A percentile compares a stretch with the other conserved stretches of the same genome.
These are phyloP conservation scores for Aaosphaeria arxii DNA, from an alignment of 2,329 filamentous ascomycete species.

Conservation along the genomic window DNA sequence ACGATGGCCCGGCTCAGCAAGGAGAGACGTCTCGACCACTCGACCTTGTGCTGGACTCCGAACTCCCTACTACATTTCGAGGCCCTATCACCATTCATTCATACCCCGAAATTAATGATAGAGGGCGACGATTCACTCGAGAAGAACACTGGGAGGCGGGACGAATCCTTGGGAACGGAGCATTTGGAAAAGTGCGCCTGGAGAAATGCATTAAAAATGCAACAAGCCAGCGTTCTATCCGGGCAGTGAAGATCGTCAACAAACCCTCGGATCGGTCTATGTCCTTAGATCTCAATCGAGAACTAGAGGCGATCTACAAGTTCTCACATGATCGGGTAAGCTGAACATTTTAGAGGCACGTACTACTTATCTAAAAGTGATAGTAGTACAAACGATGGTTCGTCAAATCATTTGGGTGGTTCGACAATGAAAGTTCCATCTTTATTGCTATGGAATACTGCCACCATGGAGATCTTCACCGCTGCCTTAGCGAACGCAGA, in stretches of 20 bases:
- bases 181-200: conserved; percentile 7
- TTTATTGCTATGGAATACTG: conserved; percentile 13
- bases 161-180: conserved; percentile 5
- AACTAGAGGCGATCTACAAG: conserved; percentile 19
- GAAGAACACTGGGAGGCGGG: conserved; percentile 9
- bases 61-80: conserved; percentile 1
- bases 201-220: conserved; percentile 4
- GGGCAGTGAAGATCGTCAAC: conserved; percentile 15
- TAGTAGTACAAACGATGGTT: conserved; percentile 6
- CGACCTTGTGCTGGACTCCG: conserved; percentile 5
- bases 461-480: conserved; percentile 2
- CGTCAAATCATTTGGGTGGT: conserved; percentile 12
- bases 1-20: too few species aligned
- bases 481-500: neutral
- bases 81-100: conserved; percentile 1
- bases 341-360: neutral
- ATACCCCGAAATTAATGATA: neutral
- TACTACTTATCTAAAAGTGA: neutral
- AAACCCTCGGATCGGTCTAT: neutral
- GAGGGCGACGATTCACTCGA: neutral
- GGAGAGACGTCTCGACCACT: neutral
- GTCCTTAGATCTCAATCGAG: conserved; percentile 10
- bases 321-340: conserved; percentile 11
- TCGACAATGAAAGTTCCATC: conserved; percentile 2
- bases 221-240: neutral